These are phyloP conservation scores for Petunia secreta DNA, from an alignment of 257 asterid genomes.

Conservation along the genomic window DNA sequence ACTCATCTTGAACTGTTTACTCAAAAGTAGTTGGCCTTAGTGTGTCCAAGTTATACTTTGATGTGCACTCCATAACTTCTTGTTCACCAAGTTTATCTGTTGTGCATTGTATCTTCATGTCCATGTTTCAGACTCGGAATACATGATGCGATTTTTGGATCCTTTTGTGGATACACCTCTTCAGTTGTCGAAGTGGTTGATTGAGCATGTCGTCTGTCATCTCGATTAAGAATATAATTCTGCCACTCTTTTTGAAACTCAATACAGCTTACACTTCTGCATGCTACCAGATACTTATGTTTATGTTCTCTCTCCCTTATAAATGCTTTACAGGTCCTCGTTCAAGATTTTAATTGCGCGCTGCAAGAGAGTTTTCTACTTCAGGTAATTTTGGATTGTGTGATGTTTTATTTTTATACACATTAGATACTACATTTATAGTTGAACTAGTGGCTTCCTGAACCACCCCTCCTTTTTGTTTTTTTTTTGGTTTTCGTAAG, in stretches of 20 bases:
- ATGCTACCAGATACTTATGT: conserved; percentile 20
- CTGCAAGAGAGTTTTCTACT: conserved; percentile 94
- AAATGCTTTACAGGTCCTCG: conserved; percentile 61
- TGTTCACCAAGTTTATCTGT: background rate
- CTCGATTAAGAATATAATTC: background rate
- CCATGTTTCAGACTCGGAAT: conserved; percentile 15
- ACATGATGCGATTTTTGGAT: background rate
- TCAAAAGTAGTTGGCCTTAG: background rate
- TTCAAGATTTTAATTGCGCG: conserved; percentile 98
- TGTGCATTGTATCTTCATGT: conserved; percentile 7
- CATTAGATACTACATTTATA: background rate
- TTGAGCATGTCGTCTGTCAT: conserved; percentile 13
- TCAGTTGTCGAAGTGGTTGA: conserved; percentile 20
- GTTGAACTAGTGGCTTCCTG: conserved; percentile 15
- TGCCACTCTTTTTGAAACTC: background rate
- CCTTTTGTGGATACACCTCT: background rate
- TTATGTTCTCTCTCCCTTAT: conserved; percentile 24
- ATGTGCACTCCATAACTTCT: background rate
- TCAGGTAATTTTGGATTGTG: conserved; percentile 60
- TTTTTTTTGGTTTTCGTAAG: conserved; percentile 22
- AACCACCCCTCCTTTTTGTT: background rate
- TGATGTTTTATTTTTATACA: conserved; percentile 25
- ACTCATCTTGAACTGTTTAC: background rate
- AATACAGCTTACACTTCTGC: conserved; percentile 1
- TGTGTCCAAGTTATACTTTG: conserved; percentile 14